These are phyloP conservation scores for Acanthamoeba lugdunensis DNA, from an alignment of 208 protist genomes.

Conservation along the genomic window DNA sequence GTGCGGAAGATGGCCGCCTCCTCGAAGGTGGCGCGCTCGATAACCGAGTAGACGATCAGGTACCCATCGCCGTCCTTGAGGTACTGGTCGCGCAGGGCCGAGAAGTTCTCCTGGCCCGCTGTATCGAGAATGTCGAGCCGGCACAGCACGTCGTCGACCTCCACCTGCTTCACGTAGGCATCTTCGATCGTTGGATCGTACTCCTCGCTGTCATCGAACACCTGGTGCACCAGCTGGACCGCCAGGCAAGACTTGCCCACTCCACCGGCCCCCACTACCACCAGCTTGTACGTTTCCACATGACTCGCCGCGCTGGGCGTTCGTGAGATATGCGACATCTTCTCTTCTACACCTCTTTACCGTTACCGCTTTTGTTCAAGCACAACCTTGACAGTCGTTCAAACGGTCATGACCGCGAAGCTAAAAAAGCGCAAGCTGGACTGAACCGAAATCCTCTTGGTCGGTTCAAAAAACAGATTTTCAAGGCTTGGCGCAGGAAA, in stretches of 20 bases:
- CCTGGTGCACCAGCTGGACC: background rate
- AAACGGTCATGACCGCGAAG: too few relatives aligned
- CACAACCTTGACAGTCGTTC: too few relatives aligned
- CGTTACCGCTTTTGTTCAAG: too few relatives aligned
- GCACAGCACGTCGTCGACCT: slow-evolving; percentile 77
- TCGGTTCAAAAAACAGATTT: too few relatives aligned
- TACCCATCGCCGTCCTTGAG: slow-evolving; percentile 83
- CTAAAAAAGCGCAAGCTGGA: too few relatives aligned
- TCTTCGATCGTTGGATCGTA: slow-evolving; percentile 88
- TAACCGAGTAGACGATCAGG: slow-evolving; percentile 78
- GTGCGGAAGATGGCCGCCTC: slow-evolving; percentile 71
- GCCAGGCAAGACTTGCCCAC: slow-evolving; percentile 39
- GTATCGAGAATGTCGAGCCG: slow-evolving; percentile 77
- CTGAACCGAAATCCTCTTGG: too few relatives aligned
- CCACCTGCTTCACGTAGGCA: slow-evolving; percentile 77
- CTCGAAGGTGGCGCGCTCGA: slow-evolving; percentile 69
- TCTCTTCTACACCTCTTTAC: background rate
- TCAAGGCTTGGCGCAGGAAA: too few relatives aligned
- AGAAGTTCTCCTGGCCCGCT: slow-evolving; percentile 82
- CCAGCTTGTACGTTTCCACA: background rate
- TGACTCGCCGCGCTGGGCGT: background rate
- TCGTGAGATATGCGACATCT: background rate
- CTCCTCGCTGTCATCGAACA: slow-evolving; percentile 15
- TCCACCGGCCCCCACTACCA: background rate
- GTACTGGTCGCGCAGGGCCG: slow-evolving; percentile 80